phyloP scores from a whole-genome alignment of 2,329 filamentous ascomycete species.

The Xylariales sp. region DNA sequence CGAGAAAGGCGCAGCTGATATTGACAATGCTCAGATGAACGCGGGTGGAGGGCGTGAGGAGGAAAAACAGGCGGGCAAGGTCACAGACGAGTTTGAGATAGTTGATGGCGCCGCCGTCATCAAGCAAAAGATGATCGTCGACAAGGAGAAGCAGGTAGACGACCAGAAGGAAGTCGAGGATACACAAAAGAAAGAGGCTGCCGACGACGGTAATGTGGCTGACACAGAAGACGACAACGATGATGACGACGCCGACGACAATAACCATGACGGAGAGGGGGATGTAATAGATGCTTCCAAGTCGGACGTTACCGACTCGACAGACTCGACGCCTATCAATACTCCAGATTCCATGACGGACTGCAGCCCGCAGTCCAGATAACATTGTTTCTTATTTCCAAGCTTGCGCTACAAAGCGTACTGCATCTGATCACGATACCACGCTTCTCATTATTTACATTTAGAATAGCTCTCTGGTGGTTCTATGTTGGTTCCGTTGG shows the following conservation, averaged over 20 bases:
- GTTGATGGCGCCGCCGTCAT: constrained; percentile 46
- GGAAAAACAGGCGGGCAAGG: constrained; percentile 45
- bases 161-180: constrained; percentile 29
- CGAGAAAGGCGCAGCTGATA: constrained; percentile 64
- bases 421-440: constrained; percentile 30
- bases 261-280: constrained; percentile 43
- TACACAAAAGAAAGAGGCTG: constrained; percentile 17
- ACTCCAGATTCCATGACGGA: constrained; percentile 45
- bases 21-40: constrained; percentile 68
- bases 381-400: constrained; percentile 5
- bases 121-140: constrained; percentile 51
- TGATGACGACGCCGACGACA: constrained; percentile 41
- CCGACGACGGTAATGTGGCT: constrained; percentile 38
- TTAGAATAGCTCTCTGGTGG: constrained; percentile 20
- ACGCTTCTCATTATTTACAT: constrained; percentile 8
- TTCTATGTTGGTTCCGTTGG: background rate
- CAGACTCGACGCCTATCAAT: constrained; percentile 44
- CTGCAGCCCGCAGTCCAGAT: constrained; percentile 44
- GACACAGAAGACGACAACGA: constrained; percentile 41
- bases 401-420: background rate
- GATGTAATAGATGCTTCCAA: constrained; percentile 40
- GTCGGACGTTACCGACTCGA: constrained; percentile 48
- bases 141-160: constrained; percentile 41
- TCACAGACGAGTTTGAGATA: constrained; percentile 50
- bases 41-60: constrained; percentile 60